Evolutionary conservation across 2,329 filamentous ascomycete genomes (phyloP).

Genomic region (Mariannaea sp.): DNA sequence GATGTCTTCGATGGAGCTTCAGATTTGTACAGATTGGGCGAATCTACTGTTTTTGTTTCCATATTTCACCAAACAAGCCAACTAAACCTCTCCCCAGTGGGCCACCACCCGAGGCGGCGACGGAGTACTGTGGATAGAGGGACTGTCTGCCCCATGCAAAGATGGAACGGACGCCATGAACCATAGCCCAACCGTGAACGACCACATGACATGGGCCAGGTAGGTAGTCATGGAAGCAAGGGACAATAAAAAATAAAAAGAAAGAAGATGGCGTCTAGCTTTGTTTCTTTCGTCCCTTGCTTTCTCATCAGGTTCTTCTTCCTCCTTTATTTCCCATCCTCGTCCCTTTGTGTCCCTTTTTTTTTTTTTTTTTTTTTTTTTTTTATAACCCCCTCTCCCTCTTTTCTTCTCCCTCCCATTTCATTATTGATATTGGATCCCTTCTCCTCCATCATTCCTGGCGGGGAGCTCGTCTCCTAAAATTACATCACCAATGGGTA

Average conservation of each 20-base stretch:
- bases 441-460: neutral
- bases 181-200: constrained; percentile 5
- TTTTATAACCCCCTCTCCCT: constrained; percentile 4
- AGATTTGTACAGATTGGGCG: too few species aligned
- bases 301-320: neutral
- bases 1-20: too few species aligned
- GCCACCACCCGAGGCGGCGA: too few species aligned
- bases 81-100: too few species aligned
- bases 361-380: constrained; percentile 20
- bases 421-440: neutral
- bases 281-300: constrained; percentile 3
- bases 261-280: neutral
- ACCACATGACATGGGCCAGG: constrained; percentile 10
- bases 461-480: neutral
- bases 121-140: too few species aligned
- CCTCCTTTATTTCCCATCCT: neutral
- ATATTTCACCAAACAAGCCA: too few species aligned
- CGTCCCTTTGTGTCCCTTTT: neutral
- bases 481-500: too few species aligned
- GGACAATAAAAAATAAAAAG: neutral
- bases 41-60: too few species aligned
- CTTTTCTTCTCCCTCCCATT: neutral
- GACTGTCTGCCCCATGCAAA: too few species aligned
- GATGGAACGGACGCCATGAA: constrained; percentile 11
- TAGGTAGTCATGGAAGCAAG: neutral